A percentile compares a stretch with the other conserved stretches of the same genome.
These are phyloP conservation scores for Phialemoniopsis sp. DNA, from an alignment of 2,329 filamentous ascomycete species.

Conservation along the genomic window DNA sequence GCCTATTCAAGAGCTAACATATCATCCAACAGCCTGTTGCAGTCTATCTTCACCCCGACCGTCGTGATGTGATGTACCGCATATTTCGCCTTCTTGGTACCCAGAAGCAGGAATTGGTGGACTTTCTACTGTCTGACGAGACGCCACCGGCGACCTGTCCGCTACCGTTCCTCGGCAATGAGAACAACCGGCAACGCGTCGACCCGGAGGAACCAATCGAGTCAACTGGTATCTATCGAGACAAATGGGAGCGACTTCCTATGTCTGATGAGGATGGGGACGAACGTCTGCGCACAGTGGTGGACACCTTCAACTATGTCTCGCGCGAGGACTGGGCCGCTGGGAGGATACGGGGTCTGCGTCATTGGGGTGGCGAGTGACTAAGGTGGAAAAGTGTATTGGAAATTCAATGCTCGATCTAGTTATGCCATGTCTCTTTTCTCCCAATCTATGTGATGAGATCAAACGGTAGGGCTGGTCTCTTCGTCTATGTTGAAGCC, in stretches of 20 bases:
- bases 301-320: slow-evolving; percentile 2
- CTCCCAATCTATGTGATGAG: too few species aligned
- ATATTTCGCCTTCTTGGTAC: slow-evolving; percentile 14
- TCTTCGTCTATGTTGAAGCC: slow-evolving; percentile 41
- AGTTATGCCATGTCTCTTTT: too few species aligned
- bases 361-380: too few species aligned
- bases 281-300: neutral
- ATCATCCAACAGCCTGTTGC: neutral
- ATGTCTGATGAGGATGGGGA: neutral
- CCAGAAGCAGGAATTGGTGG: slow-evolving; percentile 13
- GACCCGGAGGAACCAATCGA: slow-evolving; percentile 16
- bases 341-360: too few species aligned
- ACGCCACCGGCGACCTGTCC: neutral
- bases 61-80: slow-evolving; percentile 10
- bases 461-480: slow-evolving; percentile 9
- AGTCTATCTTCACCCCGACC: slow-evolving; percentile 14
- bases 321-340: neutral
- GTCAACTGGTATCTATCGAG: slow-evolving; percentile 14
- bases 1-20: too few species aligned
- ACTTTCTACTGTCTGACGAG: slow-evolving; percentile 10
- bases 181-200: slow-evolving; percentile 12
- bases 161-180: slow-evolving; percentile 7
- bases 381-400: too few species aligned
- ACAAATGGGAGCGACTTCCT: slow-evolving; percentile 15
- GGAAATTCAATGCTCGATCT: too few species aligned